These are phyloP conservation scores for Pisolithus thermaeus DNA, from an alignment of 1,284 basidiomycete species.

Conservation along the genomic window DNA sequence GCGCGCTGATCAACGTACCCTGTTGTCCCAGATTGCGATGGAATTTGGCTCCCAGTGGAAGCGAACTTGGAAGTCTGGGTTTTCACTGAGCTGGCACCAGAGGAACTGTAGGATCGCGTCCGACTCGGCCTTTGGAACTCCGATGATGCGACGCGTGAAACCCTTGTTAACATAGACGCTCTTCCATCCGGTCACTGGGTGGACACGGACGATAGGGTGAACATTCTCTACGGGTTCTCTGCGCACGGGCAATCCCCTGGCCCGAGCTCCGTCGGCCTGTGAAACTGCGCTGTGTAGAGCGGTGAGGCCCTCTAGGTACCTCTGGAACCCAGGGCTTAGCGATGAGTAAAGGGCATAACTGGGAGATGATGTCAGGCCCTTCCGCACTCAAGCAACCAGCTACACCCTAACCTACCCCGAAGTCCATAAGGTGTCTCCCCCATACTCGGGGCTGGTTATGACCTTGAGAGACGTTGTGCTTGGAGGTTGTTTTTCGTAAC, in stretches of 20 bases:
- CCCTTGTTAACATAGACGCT: constrained; percentile 71
- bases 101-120: constrained; percentile 67
- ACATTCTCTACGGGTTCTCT: constrained; percentile 64
- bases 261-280: constrained; percentile 62
- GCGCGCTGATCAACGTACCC: constrained; percentile 32
- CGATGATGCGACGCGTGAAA: constrained; percentile 66
- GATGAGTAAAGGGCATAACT: constrained; percentile 69
- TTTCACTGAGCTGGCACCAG: constrained; percentile 64
- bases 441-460: constrained; percentile 56
- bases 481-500: constrained; percentile 73
- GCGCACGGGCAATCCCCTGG: constrained; percentile 59
- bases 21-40: constrained; percentile 71
- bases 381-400: background rate
- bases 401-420: constrained; percentile 41
- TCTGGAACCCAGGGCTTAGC: constrained; percentile 58
- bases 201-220: constrained; percentile 65
- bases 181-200: constrained; percentile 81
- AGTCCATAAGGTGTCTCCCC: constrained; percentile 69
- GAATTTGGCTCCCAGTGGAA: constrained; percentile 68
- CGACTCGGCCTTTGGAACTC: constrained; percentile 74
- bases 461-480: constrained; percentile 64
- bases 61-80: constrained; percentile 66
- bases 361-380: constrained; percentile 1
- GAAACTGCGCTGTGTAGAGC: constrained; percentile 66
- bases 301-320: constrained; percentile 58